phyloP scores from a whole-genome alignment of 208 protist species.

The Crithidia sp. region DNA sequence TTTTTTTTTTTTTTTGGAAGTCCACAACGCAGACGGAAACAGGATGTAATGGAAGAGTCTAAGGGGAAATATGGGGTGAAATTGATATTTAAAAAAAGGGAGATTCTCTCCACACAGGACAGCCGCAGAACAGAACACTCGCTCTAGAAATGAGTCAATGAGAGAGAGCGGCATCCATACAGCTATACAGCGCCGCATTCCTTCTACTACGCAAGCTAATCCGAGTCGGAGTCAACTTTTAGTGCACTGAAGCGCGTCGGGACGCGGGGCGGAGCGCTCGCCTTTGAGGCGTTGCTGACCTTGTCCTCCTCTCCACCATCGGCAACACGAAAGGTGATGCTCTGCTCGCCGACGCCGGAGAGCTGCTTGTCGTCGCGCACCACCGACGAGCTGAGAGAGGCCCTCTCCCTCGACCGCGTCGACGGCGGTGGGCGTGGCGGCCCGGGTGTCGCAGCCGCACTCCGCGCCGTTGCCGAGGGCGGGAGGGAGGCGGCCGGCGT shows the following conservation, averaged over 20 bases:
- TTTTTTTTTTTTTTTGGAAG: too few species aligned
- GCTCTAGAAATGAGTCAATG: too few species aligned
- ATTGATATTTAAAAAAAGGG: too few species aligned
- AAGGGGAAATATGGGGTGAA: too few species aligned
- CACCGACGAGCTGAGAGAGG: constrained; percentile 9
- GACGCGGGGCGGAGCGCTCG: constrained; percentile 1
- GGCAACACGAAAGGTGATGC: neutral
- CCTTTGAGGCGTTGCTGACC: neutral
- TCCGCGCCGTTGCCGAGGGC: neutral
- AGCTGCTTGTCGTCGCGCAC: neutral
- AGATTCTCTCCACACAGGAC: too few species aligned
- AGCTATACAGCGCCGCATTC: too few species aligned
- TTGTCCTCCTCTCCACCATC: neutral
- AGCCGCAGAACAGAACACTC: too few species aligned
- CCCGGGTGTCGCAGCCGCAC: neutral
- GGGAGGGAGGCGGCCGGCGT: constrained; percentile 1
- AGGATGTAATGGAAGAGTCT: too few species aligned
- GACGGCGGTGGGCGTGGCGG: neutral
- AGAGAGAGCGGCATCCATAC: too few species aligned
- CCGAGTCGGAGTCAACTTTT: constrained; percentile 43
- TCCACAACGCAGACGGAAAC: too few species aligned
- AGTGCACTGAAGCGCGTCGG: constrained; percentile 26
- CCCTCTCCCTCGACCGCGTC: neutral
- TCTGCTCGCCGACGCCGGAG: neutral
- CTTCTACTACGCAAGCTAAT: constrained; percentile 6